Evolutionary conservation across 129 eudicot genomes (phyloP), one percentile per base, ranked within the genome.

Genomic region (Helianthus annuus): DNA sequence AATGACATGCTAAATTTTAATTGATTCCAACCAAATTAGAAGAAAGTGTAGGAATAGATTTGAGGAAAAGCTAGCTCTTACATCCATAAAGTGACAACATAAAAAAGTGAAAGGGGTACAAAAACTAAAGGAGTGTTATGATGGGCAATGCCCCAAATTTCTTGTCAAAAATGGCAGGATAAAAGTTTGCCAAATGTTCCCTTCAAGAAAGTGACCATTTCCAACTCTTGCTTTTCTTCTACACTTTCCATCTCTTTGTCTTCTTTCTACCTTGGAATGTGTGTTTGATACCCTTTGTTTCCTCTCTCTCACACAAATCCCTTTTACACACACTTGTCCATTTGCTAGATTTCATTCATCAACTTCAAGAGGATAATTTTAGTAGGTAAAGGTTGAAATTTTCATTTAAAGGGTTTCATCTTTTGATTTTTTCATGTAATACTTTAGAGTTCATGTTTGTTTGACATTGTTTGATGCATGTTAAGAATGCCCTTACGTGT

Each of bases 191-290:
- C 71, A 80, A 69, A 80, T 75, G 96, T 84, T 85, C 71, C 79
- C 83, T 67, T 85, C 88, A 80, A 62, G 92, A 88, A 83, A 87
- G 86, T 74, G 96, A 89, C 97, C 84, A 79, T 71, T 83, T 88
- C 97, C 90, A 78, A 81, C 96, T 78, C 83, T 87, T 83, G 82
- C 83, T 83, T 82, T 83, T 83, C 83, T 85, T 84, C 69, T 85
- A 84, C 76, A 56, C 73, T 76, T 83, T 85, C 80, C 95, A 79
- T 87, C 87, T 81, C 53, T 75, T 80, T 92, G 96, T 89, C 98
- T 10, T 83, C 78, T 87, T 85, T 66, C 89, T 66, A 74, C 82
- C 89, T 92, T 67, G 98, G 78, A 82, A 83, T 87, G 92, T 80
- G 98, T 83, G 92, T 83, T 80, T 76, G 80, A 83, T 80, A 78